Conservation (phyloP, 805 yeast genomes). For the Huiozyma naganishii region DNA sequence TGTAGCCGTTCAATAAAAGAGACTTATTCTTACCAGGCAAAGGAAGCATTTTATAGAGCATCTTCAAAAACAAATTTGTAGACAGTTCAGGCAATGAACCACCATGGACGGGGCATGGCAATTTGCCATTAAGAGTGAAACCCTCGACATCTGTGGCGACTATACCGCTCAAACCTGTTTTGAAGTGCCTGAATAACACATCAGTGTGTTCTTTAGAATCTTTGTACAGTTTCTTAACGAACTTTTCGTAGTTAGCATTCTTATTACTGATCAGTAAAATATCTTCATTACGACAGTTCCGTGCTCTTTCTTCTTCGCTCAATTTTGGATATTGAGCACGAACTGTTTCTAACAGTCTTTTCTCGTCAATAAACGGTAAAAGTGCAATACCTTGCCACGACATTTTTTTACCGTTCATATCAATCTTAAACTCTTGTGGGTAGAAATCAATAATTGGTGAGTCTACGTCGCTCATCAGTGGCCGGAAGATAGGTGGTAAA, state of each 20-base stretch:
- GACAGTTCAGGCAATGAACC: conserved; percentile 32
- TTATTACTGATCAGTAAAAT: conserved; percentile 56
- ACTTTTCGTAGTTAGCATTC: conserved; percentile 37
- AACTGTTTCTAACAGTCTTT: conserved; percentile 57
- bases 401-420: conserved; percentile 92
- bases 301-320: conserved; percentile 52
- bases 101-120: conserved; percentile 28
- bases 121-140: conserved; percentile 22
- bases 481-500: conserved; percentile 70
- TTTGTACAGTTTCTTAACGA: conserved; percentile 26
- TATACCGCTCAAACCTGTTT: conserved; percentile 50
- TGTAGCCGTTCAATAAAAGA: conserved; percentile 72
- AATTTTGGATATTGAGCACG: conserved; percentile 50
- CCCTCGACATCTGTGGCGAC: conserved; percentile 30
- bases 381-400: conserved; percentile 92
- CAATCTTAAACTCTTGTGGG: conserved; percentile 79
- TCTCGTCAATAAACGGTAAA: conserved; percentile 82
- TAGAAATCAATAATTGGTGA: conserved; percentile 86
- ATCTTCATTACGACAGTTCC: conserved; percentile 66
- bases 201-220: conserved; percentile 12
- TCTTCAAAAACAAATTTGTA: conserved; percentile 31
- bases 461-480: conserved; percentile 65
- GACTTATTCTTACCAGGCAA: conserved; percentile 47
- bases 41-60: conserved; percentile 44
- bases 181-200: conserved; percentile 37